Base-by-base conservation (phyloP, 192 early-diverging fungal species). In the Linnemannia hyalina region DNA sequence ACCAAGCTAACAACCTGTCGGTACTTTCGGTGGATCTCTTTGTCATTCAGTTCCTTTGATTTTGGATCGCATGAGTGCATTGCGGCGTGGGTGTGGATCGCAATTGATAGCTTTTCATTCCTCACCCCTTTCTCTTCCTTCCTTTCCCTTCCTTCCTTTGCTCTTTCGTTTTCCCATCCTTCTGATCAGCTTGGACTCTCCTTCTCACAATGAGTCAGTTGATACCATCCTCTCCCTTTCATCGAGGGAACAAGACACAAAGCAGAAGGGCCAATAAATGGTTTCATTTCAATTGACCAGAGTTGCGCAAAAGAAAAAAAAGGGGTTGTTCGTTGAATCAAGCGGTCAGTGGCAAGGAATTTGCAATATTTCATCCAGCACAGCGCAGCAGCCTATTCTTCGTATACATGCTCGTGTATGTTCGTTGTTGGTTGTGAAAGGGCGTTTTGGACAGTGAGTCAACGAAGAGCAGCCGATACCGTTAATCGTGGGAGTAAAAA, bases 21-120 rank as follows among this genome's bases (percentile, higher is more conserved):
- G 60, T 29, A 65, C 60, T 13, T 35, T 46, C 44, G 81, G 81
- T 40, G 77, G 81, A 82, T 82, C 75, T 82, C 71, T 82, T 82
- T 82, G 81, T 82, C 75, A 82, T 82, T 71, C n/a, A 11, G 42
- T 23, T 71, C 11, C 26, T 9, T 26, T 23, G 55, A 23, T 60
- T 29, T 65, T 65, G 26, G 29, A 65, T 65, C 13, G 29, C 60
- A 65, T 10, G 11, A 29, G n/a, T 9, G 11, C 60, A 65, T 29
- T 65, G 60, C 29, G 26, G 11, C 60, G 60, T 65, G 29, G 1
- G 32, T 2, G 29, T 10, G 13, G 60, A 65, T 65, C 26, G 32
- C 32, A 65, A 52, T 22, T 22, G 20, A 20, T 20, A 6, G 4
- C 18, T 16, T 22, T 52, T 52, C 49, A 6, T 20, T 22, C 49